phyloP scores from a whole-genome alignment of 2,329 filamentous ascomycete species.

The Lachnellula hyalina region DNA sequence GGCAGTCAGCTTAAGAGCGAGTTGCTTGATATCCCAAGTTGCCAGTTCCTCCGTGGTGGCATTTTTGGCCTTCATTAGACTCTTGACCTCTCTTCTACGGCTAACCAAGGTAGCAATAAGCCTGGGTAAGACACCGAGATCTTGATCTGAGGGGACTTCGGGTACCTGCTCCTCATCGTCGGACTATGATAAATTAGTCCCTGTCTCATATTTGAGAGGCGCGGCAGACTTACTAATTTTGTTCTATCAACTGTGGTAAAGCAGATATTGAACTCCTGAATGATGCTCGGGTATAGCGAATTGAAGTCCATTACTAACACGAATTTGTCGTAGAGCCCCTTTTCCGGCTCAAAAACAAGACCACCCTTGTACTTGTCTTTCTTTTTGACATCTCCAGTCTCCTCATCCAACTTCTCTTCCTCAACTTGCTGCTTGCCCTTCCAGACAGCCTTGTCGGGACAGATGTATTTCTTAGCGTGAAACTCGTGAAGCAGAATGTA shows the following conservation, averaged over 20 bases:
- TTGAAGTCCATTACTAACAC: conserved; percentile 99
- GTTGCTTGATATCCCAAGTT: conserved; percentile 97
- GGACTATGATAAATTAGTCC: conserved; percentile 39
- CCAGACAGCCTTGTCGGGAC: conserved; percentile 86
- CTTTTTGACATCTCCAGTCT: conserved; percentile 76
- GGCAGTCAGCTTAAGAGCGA: conserved; percentile 92
- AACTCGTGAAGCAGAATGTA: conserved; percentile 99
- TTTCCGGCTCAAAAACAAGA: conserved; percentile 96
- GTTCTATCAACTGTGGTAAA: conserved; percentile 92
- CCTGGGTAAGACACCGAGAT: conserved; percentile 78
- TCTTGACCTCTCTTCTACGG: conserved; percentile 87
- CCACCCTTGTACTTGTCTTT: conserved; percentile 99
- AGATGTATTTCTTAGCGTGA: conserved; percentile 94
- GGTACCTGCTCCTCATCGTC: conserved; percentile 86
- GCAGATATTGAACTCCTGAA: conserved; percentile 99
- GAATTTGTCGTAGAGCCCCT: conserved; percentile 96
- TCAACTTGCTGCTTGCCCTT: conserved; percentile 68
- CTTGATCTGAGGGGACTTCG: conserved; percentile 72
- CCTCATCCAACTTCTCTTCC: conserved; percentile 66
- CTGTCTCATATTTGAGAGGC: background rate
- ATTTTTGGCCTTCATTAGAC: conserved; percentile 89
- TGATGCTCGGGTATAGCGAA: conserved; percentile 99
- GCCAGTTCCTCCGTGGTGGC: conserved; percentile 82
- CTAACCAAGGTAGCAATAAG: conserved; percentile 90
- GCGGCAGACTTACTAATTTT: conserved; percentile 51